Conservation (phyloP, 768 basidiomycete species). For the Mycena crocata region DNA sequence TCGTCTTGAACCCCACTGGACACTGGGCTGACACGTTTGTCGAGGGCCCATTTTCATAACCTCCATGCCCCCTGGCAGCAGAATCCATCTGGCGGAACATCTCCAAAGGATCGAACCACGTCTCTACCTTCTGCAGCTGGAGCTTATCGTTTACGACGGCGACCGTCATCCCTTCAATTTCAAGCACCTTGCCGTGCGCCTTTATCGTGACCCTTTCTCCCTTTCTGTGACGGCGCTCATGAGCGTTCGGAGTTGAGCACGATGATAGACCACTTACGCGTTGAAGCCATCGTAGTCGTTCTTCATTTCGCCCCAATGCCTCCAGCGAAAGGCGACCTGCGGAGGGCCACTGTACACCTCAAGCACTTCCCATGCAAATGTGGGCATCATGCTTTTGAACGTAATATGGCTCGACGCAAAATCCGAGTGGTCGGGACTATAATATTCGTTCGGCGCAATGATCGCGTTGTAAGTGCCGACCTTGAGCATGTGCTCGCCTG, state of each 20-base stretch:
- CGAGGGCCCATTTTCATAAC: background rate
- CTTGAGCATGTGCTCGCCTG: slow-evolving; percentile 29
- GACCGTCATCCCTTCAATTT: slow-evolving; percentile 32
- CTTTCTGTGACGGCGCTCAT: slow-evolving; percentile 19
- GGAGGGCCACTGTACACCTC: slow-evolving; percentile 35
- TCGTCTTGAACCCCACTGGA: slow-evolving; percentile 24
- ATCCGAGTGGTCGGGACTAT: slow-evolving; percentile 32
- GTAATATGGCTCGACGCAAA: slow-evolving; percentile 33
- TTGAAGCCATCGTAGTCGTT: slow-evolving; percentile 29
- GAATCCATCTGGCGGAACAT: slow-evolving; percentile 33
- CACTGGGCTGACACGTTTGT: slow-evolving; percentile 8
- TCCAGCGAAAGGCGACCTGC: slow-evolving; percentile 32
- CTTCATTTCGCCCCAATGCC: slow-evolving; percentile 35
- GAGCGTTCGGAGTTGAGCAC: background rate
- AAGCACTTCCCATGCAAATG: slow-evolving; percentile 36
- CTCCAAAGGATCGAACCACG: slow-evolving; percentile 32
- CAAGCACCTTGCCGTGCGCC: slow-evolving; percentile 30
- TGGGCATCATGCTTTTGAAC: slow-evolving; percentile 36
- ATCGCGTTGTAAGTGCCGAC: slow-evolving; percentile 34
- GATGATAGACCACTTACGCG: slow-evolving; percentile 6
- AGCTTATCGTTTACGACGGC: slow-evolving; percentile 33
- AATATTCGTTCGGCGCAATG: slow-evolving; percentile 33
- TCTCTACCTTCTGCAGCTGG: slow-evolving; percentile 31
- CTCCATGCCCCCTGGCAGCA: background rate
- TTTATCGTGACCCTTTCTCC: slow-evolving; percentile 26